Conservation (phyloP, 2,329 filamentous ascomycete species). For the Paecilomyces niveus region DNA sequence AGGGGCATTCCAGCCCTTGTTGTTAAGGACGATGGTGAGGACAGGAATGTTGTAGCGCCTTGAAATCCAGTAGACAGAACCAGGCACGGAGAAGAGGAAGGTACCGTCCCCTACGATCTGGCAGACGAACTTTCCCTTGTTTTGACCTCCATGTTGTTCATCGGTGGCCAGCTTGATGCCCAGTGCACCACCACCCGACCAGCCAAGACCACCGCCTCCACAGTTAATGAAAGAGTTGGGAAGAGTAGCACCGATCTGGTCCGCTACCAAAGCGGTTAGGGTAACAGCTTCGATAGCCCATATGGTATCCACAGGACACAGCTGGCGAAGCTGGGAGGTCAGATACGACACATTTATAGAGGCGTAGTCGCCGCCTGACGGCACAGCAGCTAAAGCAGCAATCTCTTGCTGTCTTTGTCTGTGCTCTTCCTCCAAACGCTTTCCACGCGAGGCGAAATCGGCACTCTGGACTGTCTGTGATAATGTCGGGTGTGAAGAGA, state of each 20-base stretch:
- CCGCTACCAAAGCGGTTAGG: slow-evolving; percentile 57
- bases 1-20: slow-evolving; percentile 65
- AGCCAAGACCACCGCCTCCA: slow-evolving; percentile 71
- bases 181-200: slow-evolving; percentile 68
- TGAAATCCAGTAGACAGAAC: slow-evolving; percentile 62
- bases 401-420: slow-evolving; percentile 55
- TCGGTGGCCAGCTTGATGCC: slow-evolving; percentile 69
- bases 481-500: slow-evolving; percentile 43
- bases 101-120: slow-evolving; percentile 63
- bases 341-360: slow-evolving; percentile 56
- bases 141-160: slow-evolving; percentile 39
- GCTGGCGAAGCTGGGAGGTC: slow-evolving; percentile 48
- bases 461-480: slow-evolving; percentile 35
- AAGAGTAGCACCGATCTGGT: slow-evolving; percentile 61
- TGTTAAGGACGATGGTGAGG: slow-evolving; percentile 61
- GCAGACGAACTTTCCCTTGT: slow-evolving; percentile 53
- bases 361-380: slow-evolving; percentile 50
- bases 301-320: slow-evolving; percentile 59
- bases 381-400: slow-evolving; percentile 45
- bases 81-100: slow-evolving; percentile 59
- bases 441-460: slow-evolving; percentile 42
- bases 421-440: slow-evolving; percentile 52
- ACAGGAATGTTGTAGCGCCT: slow-evolving; percentile 60
- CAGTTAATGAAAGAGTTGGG: slow-evolving; percentile 76
- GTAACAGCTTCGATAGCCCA: slow-evolving; percentile 76